These are phyloP conservation scores for Torulaspora maleeae DNA, from an alignment of 805 yeast genomes.

Conservation along the genomic window DNA sequence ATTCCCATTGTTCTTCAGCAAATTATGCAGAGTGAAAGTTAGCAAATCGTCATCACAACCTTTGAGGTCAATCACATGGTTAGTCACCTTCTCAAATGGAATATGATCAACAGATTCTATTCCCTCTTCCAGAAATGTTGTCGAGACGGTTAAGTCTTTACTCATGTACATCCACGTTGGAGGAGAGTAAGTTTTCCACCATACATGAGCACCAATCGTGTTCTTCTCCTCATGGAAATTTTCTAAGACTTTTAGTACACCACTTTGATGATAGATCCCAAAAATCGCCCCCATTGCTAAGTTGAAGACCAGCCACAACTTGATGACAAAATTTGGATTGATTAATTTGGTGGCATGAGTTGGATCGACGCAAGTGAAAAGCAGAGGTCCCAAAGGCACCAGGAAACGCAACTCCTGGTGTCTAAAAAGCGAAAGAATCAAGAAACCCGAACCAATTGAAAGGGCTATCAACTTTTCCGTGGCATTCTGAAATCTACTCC, in stretches of 20 bases:
- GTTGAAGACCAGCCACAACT: slow-evolving; percentile 64
- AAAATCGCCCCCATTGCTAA: slow-evolving; percentile 51
- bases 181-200: slow-evolving; percentile 95
- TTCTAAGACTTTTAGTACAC: slow-evolving; percentile 58
- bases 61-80: slow-evolving; percentile 43
- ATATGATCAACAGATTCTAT: slow-evolving; percentile 22
- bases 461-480: slow-evolving; percentile 46
- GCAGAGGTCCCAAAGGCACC: slow-evolving; percentile 69
- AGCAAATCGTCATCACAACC: slow-evolving; percentile 39
- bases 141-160: slow-evolving; percentile 20
- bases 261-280: slow-evolving; percentile 89
- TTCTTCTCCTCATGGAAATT: not conserved
- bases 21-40: slow-evolving; percentile 18
- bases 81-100: slow-evolving; percentile 10
- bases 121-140: slow-evolving; percentile 20
- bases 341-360: slow-evolving; percentile 21
- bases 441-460: slow-evolving; percentile 57
- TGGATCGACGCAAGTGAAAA: slow-evolving; percentile 51
- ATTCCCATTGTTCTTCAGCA: slow-evolving; percentile 8
- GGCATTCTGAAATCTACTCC: not conserved
- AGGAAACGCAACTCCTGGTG: slow-evolving; percentile 94
- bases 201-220: slow-evolving; percentile 45
- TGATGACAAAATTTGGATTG: slow-evolving; percentile 18
- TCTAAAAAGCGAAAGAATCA: slow-evolving; percentile 63
- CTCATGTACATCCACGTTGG: slow-evolving; percentile 73